A percentile compares a stretch with the other conserved stretches of the same genome.
Evolutionary conservation across 2,329 filamentous ascomycete genomes (phyloP).

Genomic region (Colletotrichum ledebouriae): DNA sequence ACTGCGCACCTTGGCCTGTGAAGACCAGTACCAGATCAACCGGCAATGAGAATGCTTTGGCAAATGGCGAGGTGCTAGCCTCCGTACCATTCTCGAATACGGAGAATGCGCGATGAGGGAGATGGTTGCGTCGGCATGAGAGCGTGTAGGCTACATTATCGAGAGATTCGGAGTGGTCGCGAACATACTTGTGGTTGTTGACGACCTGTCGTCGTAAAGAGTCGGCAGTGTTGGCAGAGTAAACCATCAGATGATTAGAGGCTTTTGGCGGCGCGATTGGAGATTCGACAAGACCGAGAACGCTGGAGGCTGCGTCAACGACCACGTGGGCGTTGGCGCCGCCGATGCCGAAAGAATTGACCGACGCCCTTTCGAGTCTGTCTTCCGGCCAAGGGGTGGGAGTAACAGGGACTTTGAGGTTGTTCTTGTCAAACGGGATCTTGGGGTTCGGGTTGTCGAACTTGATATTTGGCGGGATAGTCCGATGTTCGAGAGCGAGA

Average conservation of each 20-base stretch:
- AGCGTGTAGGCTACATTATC: constrained; percentile 45
- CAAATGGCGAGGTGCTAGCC: not conserved
- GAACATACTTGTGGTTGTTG: constrained; percentile 28
- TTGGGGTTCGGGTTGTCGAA: constrained; percentile 49
- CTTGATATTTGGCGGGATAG: constrained; percentile 52
- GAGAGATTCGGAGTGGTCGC: not conserved
- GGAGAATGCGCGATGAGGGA: constrained; percentile 41
- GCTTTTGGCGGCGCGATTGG: too few species aligned
- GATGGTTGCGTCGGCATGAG: constrained; percentile 37
- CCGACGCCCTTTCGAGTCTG: constrained; percentile 56
- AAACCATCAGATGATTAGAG: constrained; percentile 37
- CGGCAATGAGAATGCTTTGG: not conserved
- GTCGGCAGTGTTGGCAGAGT: constrained; percentile 42
- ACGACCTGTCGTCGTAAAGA: constrained; percentile 41
- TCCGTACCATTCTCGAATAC: constrained; percentile 16
- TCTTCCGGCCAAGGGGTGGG: constrained; percentile 46
- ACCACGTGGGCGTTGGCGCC: constrained; percentile 38
- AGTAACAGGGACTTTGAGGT: constrained; percentile 47
- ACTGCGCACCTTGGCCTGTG: constrained; percentile 54
- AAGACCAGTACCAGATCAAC: constrained; percentile 47
- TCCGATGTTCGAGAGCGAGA: constrained; percentile 49
- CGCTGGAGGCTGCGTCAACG: constrained; percentile 40
- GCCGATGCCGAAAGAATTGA: constrained; percentile 58
- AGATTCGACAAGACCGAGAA: constrained; percentile 20
- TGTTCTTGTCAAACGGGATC: constrained; percentile 46